Evolutionary conservation across 768 basidiomycete species (phyloP).

Genomic region (Tylopilus sp.): DNA sequence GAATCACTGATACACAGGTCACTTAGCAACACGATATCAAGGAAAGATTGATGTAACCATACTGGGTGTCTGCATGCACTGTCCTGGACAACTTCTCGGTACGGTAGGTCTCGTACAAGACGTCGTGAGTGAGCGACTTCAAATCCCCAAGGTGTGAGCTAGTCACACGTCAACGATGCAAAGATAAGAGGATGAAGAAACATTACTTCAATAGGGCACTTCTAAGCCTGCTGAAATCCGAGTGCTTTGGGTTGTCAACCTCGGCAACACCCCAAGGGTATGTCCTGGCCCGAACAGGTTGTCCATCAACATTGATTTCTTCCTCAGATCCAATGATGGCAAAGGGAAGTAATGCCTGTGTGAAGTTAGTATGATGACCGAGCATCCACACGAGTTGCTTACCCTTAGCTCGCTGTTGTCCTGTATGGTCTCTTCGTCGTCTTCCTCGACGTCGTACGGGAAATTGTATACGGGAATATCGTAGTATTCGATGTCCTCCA

Average conservation of each 20-base stretch:
- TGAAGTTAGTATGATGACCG: constrained; percentile 5
- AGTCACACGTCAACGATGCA: constrained; percentile 10
- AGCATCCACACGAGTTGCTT: constrained; percentile 23
- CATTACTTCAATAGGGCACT: constrained; percentile 85
- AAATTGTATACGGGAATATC: constrained; percentile 99
- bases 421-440: constrained; percentile 97
- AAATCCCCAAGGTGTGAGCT: constrained; percentile 94
- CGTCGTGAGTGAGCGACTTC: constrained; percentile 91
- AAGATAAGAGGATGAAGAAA: constrained; percentile 1
- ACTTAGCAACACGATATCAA: constrained; percentile 24
- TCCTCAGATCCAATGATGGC: constrained; percentile 97
- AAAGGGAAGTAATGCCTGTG: constrained; percentile 87
- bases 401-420: constrained; percentile 96
- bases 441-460: constrained; percentile 98
- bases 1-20: constrained; percentile 53
- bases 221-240: constrained; percentile 93
- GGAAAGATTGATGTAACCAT: constrained; percentile 19
- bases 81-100: constrained; percentile 95
- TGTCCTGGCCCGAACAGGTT: constrained; percentile 86
- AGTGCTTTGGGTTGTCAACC: constrained; percentile 99
- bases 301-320: constrained; percentile 90
- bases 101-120: constrained; percentile 95
- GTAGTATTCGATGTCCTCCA: constrained; percentile 99
- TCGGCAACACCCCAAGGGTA: constrained; percentile 99
- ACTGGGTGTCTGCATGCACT: constrained; percentile 78